A percentile compares a stretch with the other conserved stretches of the same genome.
These are phyloP conservation scores for Sclerospora graminicola DNA, from an alignment of 352 stramenopile species.

Conservation along the genomic window DNA sequence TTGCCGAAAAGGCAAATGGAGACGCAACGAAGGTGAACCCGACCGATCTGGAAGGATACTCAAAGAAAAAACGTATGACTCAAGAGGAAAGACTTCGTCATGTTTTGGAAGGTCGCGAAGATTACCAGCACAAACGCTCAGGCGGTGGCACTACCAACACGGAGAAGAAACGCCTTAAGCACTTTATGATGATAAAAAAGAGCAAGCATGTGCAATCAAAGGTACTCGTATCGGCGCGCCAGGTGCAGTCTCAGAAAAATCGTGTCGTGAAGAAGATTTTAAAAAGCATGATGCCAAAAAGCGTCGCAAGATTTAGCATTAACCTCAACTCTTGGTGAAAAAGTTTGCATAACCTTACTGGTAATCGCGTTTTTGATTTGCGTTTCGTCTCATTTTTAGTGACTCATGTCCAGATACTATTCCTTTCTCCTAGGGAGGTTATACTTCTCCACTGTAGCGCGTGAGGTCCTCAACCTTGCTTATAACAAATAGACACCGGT, in stretches of 20 bases:
- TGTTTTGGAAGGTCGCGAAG: constrained; percentile 85
- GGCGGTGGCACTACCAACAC: constrained; percentile 95
- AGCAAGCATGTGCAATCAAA: constrained; percentile 86
- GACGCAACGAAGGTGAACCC: constrained; percentile 69
- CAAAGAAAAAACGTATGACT: constrained; percentile 84
- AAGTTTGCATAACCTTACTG: too few relatives aligned
- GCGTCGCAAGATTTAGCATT: constrained; percentile 50
- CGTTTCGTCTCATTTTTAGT: too few relatives aligned
- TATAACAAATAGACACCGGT: too few relatives aligned
- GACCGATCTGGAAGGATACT: constrained; percentile 74
- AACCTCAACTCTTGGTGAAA: too few relatives aligned
- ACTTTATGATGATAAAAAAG: constrained; percentile 97
- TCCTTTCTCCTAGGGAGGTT: too few relatives aligned
- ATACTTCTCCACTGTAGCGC: too few relatives aligned
- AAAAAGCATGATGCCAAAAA: constrained; percentile 84
- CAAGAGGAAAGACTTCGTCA: constrained; percentile 73
- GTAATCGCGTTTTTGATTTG: too few relatives aligned
- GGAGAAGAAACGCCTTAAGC: constrained; percentile 96
- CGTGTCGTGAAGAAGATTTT: constrained; percentile 79
- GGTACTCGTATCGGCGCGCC: constrained; percentile 73
- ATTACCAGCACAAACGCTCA: constrained; percentile 88
- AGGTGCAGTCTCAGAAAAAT: constrained; percentile 74
- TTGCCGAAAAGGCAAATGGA: constrained; percentile 31
- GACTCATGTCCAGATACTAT: too few relatives aligned
- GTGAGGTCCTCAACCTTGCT: too few relatives aligned